phyloP scores from a whole-genome alignment of 768 basidiomycete genomes.

The Boletellus ananas region DNA sequence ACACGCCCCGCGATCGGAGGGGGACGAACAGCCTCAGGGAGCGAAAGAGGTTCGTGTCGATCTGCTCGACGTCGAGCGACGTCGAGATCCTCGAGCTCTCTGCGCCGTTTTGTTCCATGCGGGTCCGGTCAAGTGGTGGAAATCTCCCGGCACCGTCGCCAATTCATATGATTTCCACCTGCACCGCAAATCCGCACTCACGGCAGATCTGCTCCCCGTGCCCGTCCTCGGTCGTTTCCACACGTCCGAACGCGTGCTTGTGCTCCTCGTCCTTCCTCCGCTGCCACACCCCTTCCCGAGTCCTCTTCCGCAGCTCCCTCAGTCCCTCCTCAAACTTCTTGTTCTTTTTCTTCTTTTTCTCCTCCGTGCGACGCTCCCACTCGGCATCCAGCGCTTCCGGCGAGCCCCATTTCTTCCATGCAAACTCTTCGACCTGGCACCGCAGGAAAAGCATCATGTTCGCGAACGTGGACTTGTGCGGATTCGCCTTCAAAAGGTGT shows the following conservation, averaged over 20 bases:
- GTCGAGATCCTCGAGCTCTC: conserved; percentile 68
- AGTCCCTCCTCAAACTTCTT: conserved; percentile 94
- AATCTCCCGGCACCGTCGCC: neutral
- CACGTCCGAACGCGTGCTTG: conserved; percentile 71
- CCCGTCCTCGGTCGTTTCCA: conserved; percentile 52
- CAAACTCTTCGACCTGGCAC: conserved; percentile 92
- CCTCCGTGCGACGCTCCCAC: conserved; percentile 70
- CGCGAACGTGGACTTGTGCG: conserved; percentile 90
- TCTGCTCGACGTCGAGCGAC: conserved; percentile 71
- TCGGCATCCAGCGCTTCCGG: conserved; percentile 87
- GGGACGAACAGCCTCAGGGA: conserved; percentile 74
- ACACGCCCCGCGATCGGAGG: conserved; percentile 62
- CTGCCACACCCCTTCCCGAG: conserved; percentile 89
- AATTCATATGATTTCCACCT: conserved; percentile 74
- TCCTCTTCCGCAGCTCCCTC: conserved; percentile 76
- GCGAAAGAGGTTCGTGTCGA: conserved; percentile 75
- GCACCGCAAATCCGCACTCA: conserved; percentile 87
- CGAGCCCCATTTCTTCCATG: conserved; percentile 98
- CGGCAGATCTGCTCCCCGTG: conserved; percentile 72
- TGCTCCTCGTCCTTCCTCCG: conserved; percentile 84
- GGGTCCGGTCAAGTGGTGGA: neutral
- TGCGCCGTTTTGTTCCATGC: conserved; percentile 44
- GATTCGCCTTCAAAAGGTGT: conserved; percentile 91
- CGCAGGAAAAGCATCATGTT: conserved; percentile 99
- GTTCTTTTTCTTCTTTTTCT: conserved; percentile 87